phyloP scores from a whole-genome alignment of 2,329 filamentous ascomycete species.

The Thielaviopsis euricoi region DNA sequence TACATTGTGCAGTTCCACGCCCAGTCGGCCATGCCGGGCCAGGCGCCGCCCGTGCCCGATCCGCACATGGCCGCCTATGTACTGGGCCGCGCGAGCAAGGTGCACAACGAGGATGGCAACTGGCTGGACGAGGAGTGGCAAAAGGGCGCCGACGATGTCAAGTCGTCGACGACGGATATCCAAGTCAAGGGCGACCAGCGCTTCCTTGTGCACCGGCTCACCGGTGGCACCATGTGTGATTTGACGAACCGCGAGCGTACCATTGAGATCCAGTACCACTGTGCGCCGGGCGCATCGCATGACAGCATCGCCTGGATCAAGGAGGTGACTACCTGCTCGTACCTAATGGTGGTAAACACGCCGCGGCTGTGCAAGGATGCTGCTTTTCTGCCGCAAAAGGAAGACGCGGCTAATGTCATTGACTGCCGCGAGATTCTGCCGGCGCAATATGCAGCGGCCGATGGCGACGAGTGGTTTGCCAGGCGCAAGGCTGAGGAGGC shows the following conservation, averaged over 20 bases:
- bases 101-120: slow-evolving; percentile 15
- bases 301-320: slow-evolving; percentile 87
- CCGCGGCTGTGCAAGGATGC: slow-evolving; percentile 75
- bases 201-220: slow-evolving; percentile 71
- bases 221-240: slow-evolving; percentile 70
- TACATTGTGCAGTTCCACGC: slow-evolving; percentile 86
- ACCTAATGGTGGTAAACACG: slow-evolving; percentile 85
- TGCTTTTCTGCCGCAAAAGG: slow-evolving; percentile 68
- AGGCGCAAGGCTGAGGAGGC: slow-evolving; percentile 20
- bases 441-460: slow-evolving; percentile 20
- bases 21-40: slow-evolving; percentile 47
- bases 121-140: slow-evolving; percentile 18
- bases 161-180: slow-evolving; percentile 30
- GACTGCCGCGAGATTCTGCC: slow-evolving; percentile 55
- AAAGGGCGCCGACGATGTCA: slow-evolving; percentile 7
- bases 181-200: slow-evolving; percentile 70
- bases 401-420: slow-evolving; percentile 60
- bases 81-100: slow-evolving; percentile 37
- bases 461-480: slow-evolving; percentile 24
- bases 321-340: slow-evolving; percentile 78
- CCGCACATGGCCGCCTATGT: slow-evolving; percentile 59
- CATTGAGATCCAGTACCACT: slow-evolving; percentile 70
- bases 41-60: slow-evolving; percentile 62
- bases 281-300: slow-evolving; percentile 53
- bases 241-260: slow-evolving; percentile 66